Conservation (phyloP, 139 green algal genomes). For the Eudorina sp. region DNA sequence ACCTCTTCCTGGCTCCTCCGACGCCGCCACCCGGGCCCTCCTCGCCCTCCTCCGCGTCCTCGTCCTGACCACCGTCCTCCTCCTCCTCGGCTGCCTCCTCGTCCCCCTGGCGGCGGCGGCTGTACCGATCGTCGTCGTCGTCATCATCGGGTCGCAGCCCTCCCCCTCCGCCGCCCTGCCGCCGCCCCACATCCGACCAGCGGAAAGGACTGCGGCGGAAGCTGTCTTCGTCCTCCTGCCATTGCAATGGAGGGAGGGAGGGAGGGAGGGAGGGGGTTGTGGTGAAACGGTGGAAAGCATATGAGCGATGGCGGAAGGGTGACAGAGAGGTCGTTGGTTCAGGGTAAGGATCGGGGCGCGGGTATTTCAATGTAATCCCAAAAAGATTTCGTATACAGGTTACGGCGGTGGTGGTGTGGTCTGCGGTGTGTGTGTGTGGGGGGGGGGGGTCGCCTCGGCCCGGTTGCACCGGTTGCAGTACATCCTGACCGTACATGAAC, state of each 20-base stretch:
- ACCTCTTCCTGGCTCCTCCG: background rate
- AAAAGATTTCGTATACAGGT: too few species aligned
- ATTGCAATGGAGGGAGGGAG: background rate
- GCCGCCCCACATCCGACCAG: constrained; percentile 37
- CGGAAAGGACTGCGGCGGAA: background rate
- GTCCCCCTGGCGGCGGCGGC: background rate
- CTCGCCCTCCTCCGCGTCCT: background rate
- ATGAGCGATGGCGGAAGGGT: too few species aligned
- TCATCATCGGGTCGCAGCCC: background rate
- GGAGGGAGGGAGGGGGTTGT: too few species aligned
- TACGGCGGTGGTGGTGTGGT: too few species aligned
- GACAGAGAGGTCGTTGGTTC: too few species aligned
- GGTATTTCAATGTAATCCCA: too few species aligned
- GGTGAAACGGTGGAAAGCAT: too few species aligned
- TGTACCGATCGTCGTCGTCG: background rate
- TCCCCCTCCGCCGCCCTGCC: background rate
- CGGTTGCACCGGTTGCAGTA: too few species aligned
- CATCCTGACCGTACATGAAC: too few species aligned
- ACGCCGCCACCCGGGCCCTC: background rate
- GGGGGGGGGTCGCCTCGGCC: too few species aligned
- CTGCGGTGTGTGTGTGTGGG: too few species aligned
- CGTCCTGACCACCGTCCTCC: background rate
- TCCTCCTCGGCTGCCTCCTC: background rate
- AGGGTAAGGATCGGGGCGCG: too few species aligned
- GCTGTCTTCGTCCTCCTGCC: background rate